Base-by-base conservation (phyloP, 768 basidiomycete species). In the Hygrophorus russula region DNA sequence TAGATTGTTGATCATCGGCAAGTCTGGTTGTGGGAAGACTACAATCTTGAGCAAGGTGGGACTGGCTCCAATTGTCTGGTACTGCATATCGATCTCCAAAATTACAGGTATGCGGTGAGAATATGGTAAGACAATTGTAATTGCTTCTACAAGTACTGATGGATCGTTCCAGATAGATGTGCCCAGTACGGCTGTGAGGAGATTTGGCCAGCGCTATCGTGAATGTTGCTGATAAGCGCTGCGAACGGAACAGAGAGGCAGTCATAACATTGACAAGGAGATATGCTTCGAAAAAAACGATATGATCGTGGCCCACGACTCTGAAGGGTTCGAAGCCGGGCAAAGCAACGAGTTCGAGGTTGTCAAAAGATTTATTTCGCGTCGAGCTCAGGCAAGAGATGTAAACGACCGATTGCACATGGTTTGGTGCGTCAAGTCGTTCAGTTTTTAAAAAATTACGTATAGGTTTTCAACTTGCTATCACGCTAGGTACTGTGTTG, bases 261-360 rank as follows among this genome's bases (percentile, higher is more conserved):
- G 38, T 8, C 48, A 49, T 35, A 41, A 43, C 29, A 46, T 50
- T 28, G 29, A 44, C n/a, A 35, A 44, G 17, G 40, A 49, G 20
- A 27, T 49, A 5, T 14, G 35, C 9, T 46, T 44, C 31, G 42
- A 31, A 18, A 49, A 28, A 36, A 51, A 52, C 17, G 41, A 35
- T 6, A 46, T 43, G 14, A 55, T 53, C 35, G 45, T 56, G 9
- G 51, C 52, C 39, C 54, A 56, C 35, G 54, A 56, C 39, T 56
- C 54, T 4, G 35, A 43, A 18, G 54, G 55, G n/a, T 47, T 56
- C 20, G 54, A 56, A 49, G 51, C 51, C 18, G 54, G 54, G 9
- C 37, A 39, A 9, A 33, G 14, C 8, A 18, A 38, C 7, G 51
- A 53, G 36, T 9, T 49, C 8, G 39, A 48, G 3, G 42, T 32